Percentiles rank a stretch among this genome's conserved stretches.
Conservation (phyloP, 2,329 filamentous ascomycete species). For the Teratosphaeria pseudoeucalypti region DNA sequence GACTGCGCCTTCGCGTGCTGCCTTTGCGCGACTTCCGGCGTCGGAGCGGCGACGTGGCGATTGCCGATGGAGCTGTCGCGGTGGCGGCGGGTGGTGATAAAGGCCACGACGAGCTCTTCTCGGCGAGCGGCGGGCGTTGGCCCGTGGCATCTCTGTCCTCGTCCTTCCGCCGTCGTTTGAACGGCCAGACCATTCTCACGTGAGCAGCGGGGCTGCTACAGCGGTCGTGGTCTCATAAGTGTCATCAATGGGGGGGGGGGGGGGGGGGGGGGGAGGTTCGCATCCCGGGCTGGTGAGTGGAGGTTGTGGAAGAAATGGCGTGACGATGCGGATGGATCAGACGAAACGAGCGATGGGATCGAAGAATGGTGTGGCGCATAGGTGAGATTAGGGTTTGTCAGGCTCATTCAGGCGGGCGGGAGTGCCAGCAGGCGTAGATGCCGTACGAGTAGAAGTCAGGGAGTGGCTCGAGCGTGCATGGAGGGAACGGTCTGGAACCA, state of each 20-base stretch:
- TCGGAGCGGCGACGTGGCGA: neutral
- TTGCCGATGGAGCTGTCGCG: neutral
- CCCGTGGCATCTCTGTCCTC: neutral
- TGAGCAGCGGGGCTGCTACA: neutral
- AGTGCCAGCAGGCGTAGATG: neutral
- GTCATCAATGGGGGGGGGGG: too few species aligned
- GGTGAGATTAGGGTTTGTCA: neutral
- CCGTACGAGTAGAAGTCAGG: neutral
- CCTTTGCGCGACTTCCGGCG: neutral
- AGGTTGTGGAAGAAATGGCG: too few species aligned
- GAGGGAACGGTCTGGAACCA: neutral
- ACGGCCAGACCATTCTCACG: constrained; percentile 1
- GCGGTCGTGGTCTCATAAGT: neutral
- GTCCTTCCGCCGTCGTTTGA: neutral
- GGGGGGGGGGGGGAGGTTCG: neutral
- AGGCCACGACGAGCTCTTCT: neutral
- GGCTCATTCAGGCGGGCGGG: neutral
- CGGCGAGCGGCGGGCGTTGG: neutral
- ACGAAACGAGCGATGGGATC: neutral
- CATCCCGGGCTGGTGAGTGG: neutral
- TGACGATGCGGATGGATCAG: neutral
- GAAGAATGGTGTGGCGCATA: neutral
- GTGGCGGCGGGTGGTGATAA: neutral
- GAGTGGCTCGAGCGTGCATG: neutral
- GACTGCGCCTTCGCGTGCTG: neutral